phyloP scores from a whole-genome alignment of 106 monocot species.

The Dendrobium nobile region DNA sequence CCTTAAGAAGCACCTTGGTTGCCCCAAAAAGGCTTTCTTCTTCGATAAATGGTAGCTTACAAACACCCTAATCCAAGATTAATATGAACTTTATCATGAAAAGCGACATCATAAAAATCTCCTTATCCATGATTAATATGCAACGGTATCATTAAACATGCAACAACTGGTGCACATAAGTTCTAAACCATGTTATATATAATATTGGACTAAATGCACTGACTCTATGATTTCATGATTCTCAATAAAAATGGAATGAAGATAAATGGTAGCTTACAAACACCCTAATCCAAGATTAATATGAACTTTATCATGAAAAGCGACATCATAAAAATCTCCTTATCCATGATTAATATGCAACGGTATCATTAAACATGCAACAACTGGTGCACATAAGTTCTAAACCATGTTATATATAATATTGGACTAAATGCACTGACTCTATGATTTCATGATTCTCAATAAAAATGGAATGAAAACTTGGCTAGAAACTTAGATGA shows the following conservation, averaged over 20 bases:
- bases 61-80: slow-evolving; percentile 18
- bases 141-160: not conserved
- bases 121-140: slow-evolving; percentile 9
- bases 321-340: slow-evolving; percentile 30
- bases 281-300: slow-evolving; percentile 14
- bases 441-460: not conserved
- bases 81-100: too few relatives aligned
- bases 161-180: too few relatives aligned
- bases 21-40: slow-evolving; percentile 17
- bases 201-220: not conserved
- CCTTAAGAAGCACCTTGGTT: slow-evolving; percentile 13
- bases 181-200: not conserved
- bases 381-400: too few relatives aligned
- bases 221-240: not conserved
- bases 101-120: slow-evolving; percentile 26
- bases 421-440: not conserved
- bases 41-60: slow-evolving; percentile 39
- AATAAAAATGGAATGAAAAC: not conserved
- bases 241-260: not conserved
- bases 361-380: not conserved
- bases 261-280: slow-evolving; percentile 34
- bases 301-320: not conserved
- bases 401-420: not conserved
- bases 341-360: not conserved
- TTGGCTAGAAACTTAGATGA: not conserved